phyloP scores from a whole-genome alignment of 2,329 filamentous ascomycete genomes.

The Calonectria hawksworthii region DNA sequence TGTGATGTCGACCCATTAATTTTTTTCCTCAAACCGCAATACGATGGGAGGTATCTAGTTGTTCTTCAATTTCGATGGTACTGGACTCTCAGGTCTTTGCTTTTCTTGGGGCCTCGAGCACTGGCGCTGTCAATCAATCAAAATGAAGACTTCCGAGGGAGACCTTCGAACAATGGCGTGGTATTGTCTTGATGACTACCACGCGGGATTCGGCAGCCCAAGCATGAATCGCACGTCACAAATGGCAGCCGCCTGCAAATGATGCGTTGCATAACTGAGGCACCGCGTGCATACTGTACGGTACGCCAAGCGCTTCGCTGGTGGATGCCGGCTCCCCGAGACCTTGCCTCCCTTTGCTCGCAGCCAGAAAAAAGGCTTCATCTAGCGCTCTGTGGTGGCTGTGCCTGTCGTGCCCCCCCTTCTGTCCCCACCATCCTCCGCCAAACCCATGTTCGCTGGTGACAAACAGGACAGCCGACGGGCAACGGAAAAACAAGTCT shows the following conservation, averaged over 20 bases:
- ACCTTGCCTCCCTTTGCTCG: not conserved
- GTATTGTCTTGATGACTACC: not conserved
- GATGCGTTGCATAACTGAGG: not conserved
- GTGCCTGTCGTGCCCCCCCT: constrained; percentile 4
- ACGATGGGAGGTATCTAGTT: too few relatives aligned
- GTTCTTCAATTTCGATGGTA: not conserved
- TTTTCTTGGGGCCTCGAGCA: not conserved
- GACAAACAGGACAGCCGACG: not conserved
- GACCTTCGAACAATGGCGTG: not conserved
- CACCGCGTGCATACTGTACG: not conserved
- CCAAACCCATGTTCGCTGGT: not conserved
- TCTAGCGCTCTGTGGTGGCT: constrained; percentile 9
- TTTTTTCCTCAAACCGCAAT: too few relatives aligned
- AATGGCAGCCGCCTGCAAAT: not conserved
- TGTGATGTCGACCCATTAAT: not conserved
- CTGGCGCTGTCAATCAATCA: not conserved
- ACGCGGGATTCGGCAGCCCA: not conserved
- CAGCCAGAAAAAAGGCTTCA: not conserved
- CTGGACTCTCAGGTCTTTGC: too few relatives aligned
- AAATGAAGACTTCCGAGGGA: not conserved
- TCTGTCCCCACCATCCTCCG: not conserved
- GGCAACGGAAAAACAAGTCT: not conserved
- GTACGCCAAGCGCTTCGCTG: not conserved
- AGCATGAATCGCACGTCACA: not conserved
- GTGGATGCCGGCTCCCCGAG: constrained; percentile 6